phyloP scores from a whole-genome alignment of 345 rosid genomes.

The Conringia planisiliqua region DNA sequence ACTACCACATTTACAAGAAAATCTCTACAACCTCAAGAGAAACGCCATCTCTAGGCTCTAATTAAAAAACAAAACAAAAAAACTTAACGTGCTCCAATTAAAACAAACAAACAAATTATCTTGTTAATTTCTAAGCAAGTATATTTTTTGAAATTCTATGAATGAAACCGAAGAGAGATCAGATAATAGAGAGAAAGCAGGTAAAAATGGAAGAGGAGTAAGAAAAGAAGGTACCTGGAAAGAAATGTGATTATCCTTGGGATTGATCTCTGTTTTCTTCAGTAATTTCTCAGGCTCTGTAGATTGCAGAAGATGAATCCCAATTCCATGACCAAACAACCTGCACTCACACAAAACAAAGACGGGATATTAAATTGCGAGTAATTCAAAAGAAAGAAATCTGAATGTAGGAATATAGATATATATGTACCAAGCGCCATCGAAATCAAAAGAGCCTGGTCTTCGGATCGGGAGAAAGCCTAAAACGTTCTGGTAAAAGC shows the following conservation, averaged over 20 bases:
- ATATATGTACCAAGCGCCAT: slow-evolving; percentile 68
- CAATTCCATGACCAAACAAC: slow-evolving; percentile 77
- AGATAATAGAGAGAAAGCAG: neutral
- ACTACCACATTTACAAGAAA: neutral
- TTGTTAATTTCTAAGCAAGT: neutral
- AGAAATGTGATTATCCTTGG: slow-evolving; percentile 85
- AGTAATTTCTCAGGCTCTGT: slow-evolving; percentile 58
- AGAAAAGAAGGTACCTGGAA: slow-evolving; percentile 55
- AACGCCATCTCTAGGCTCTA: neutral
- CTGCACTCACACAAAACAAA: slow-evolving; percentile 37
- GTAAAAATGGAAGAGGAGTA: neutral
- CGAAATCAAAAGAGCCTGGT: slow-evolving; percentile 80
- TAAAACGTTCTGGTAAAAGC: slow-evolving; percentile 67
- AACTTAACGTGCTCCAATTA: neutral
- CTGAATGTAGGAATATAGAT: neutral
- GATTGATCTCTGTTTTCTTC: slow-evolving; percentile 64
- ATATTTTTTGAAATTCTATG: too few relatives aligned
- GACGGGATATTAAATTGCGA: neutral
- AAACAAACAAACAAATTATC: neutral
- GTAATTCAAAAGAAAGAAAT: neutral
- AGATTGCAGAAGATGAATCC: slow-evolving; percentile 74
- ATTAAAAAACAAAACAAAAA: neutral
- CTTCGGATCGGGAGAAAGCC: slow-evolving; percentile 77
- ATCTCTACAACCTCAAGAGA: neutral
- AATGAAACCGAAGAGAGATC: neutral